Percentiles rank a stretch among this genome's conserved stretches.
Conservation (phyloP, 345 rosid species). For the Salix dunnii region DNA sequence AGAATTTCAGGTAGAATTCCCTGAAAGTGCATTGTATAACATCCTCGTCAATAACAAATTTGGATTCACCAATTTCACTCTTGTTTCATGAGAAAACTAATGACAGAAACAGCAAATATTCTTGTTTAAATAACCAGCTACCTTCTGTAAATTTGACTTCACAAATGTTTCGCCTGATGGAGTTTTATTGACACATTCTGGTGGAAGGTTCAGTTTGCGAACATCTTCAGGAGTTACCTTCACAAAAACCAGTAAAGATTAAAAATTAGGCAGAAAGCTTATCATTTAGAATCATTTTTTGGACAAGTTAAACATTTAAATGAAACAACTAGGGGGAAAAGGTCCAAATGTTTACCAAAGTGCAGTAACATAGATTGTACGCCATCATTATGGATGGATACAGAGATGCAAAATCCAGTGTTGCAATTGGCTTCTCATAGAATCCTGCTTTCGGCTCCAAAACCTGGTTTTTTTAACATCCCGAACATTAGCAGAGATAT, state of each 20-base stretch:
- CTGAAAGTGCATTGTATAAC: constrained; percentile 36
- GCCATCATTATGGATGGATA: constrained; percentile 99
- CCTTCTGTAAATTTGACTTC: constrained; percentile 84
- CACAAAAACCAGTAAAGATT: constrained; percentile 20
- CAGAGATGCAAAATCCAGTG: constrained; percentile 92
- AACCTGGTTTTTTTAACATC: constrained; percentile 48
- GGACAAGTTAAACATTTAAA: neutral
- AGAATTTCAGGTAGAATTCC: constrained; percentile 99
- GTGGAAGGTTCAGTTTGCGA: constrained; percentile 75
- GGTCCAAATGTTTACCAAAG: constrained; percentile 55
- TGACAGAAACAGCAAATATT: neutral
- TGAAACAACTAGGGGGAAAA: constrained; percentile 2
- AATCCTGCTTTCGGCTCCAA: constrained; percentile 90
- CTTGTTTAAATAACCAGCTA: constrained; percentile 3
- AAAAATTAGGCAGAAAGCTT: constrained; percentile 16
- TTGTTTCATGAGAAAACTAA: neutral
- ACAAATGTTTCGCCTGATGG: constrained; percentile 95
- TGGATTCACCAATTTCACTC: neutral
- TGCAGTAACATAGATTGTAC: constrained; percentile 92
- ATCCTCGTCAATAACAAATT: constrained; percentile 13
- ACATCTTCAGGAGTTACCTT: constrained; percentile 90
- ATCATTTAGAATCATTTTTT: neutral
- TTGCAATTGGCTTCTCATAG: constrained; percentile 93
- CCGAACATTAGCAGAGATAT: constrained; percentile 5
- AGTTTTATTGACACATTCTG: constrained; percentile 77